Conservation (phyloP, 306 rosid species). For the Sicyos edulis region DNA sequence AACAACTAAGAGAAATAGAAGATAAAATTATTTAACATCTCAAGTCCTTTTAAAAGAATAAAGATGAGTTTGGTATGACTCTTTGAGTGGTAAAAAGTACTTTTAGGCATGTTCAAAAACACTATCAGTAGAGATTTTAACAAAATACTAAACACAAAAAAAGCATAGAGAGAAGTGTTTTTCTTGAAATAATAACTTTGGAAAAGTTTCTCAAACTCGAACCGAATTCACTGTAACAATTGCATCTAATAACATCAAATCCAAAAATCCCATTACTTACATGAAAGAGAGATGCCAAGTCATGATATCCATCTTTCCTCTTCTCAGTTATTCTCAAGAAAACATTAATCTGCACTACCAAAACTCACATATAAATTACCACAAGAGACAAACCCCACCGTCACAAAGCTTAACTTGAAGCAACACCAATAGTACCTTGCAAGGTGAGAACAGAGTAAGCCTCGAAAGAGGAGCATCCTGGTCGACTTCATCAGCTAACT, state of each 20-base stretch:
- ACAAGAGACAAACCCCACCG: constrained; percentile 17
- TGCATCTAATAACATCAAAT: constrained; percentile 18
- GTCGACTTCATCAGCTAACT: constrained; percentile 68
- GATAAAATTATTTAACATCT: background rate
- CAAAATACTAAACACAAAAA: background rate
- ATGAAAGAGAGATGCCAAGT: constrained; percentile 93
- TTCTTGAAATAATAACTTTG: background rate
- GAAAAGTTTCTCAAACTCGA: background rate
- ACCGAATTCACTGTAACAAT: background rate
- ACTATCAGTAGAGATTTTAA: background rate
- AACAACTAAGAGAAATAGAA: background rate
- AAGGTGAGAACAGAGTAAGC: constrained; percentile 86
- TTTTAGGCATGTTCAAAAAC: background rate
- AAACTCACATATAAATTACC: constrained; percentile 18
- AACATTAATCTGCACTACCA: constrained; percentile 54
- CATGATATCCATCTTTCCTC: constrained; percentile 96
- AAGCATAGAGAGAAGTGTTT: background rate
- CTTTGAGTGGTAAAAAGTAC: background rate
- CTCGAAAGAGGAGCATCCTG: constrained; percentile 72
- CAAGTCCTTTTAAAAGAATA: background rate
- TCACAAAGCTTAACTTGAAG: constrained; percentile 14
- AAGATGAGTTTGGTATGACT: background rate
- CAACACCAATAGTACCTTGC: constrained; percentile 58
- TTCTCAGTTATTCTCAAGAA: constrained; percentile 85
- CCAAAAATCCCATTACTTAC: constrained; percentile 36